Conservation (phyloP, 495 filamentous ascomycete species). For the Amphirosellinia nigrospora region DNA sequence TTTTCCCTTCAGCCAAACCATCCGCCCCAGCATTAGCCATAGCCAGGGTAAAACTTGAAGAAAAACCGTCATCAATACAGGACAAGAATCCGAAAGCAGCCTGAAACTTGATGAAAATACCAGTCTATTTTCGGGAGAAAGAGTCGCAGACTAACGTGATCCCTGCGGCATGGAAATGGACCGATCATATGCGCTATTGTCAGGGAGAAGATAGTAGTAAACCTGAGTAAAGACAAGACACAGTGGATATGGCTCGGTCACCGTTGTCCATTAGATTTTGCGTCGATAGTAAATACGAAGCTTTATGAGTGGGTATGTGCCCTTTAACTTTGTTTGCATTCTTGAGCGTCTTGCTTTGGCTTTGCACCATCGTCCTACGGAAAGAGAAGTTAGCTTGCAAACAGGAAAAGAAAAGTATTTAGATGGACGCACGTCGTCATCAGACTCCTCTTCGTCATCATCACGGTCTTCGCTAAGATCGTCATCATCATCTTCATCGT, state of each 20-base stretch:
- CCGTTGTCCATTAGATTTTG: conserved; percentile 23
- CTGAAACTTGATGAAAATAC: conserved; percentile 37
- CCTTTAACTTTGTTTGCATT: conserved; percentile 98
- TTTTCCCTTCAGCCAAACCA: conserved; percentile 34
- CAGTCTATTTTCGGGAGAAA: conserved; percentile 41
- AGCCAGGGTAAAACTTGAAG: conserved; percentile 36
- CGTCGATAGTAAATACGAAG: conserved; percentile 11
- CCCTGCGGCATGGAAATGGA: conserved; percentile 33
- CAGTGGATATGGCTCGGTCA: not conserved
- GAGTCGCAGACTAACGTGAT: conserved; percentile 34
- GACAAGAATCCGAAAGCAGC: conserved; percentile 40
- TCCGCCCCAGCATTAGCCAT: conserved; percentile 32
- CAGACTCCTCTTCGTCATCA: conserved; percentile 86
- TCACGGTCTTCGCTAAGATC: conserved; percentile 79
- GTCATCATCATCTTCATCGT: conserved; percentile 84
- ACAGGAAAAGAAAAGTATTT: conserved; percentile 21
- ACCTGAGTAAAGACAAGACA: conserved; percentile 18
- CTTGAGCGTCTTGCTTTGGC: conserved; percentile 97
- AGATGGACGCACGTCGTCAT: conserved; percentile 79
- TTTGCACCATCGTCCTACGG: conserved; percentile 88
- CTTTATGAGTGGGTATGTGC: not conserved
- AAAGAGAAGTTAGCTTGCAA: conserved; percentile 40
- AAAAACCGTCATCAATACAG: conserved; percentile 40
- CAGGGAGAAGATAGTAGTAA: conserved; percentile 24
- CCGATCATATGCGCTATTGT: conserved; percentile 24